Conservation (phyloP, 2,329 filamentous ascomycete species). For the Penicillium sp. region DNA sequence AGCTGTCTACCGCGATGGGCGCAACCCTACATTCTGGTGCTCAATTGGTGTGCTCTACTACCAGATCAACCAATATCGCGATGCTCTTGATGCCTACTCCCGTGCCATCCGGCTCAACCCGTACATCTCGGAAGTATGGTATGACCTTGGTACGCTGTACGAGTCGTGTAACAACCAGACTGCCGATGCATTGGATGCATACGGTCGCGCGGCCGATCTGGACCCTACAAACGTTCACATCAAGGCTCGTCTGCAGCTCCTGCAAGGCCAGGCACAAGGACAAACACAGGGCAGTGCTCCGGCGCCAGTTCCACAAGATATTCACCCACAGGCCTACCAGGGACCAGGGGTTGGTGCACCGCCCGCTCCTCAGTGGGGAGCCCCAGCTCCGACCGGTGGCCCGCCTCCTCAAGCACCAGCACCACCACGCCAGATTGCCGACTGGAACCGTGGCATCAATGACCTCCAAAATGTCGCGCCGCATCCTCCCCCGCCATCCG, state of each 20-base stretch:
- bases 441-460: conserved; percentile 66
- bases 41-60: conserved; percentile 98
- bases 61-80: conserved; percentile 98
- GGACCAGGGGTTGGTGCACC: conserved; percentile 75
- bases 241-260: conserved; percentile 85
- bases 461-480: conserved; percentile 64
- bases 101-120: conserved; percentile 94
- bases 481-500: conserved; percentile 56
- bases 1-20: conserved; percentile 94
- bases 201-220: conserved; percentile 88
- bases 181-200: conserved; percentile 90
- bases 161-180: conserved; percentile 99
- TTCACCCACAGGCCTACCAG: conserved; percentile 92
- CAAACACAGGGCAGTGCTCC: conserved; percentile 69
- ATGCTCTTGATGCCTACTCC: conserved; percentile 95
- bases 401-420: conserved; percentile 57
- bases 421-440: conserved; percentile 58
- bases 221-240: conserved; percentile 93
- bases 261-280: conserved; percentile 72
- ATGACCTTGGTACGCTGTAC: conserved; percentile 94
- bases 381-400: conserved; percentile 54
- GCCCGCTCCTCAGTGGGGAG: conserved; percentile 84
- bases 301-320: conserved; percentile 75
- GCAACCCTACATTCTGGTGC: conserved; percentile 99
- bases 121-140: conserved; percentile 99